Base-by-base conservation (phyloP, 805 yeast species). In the Torulaspora franciscae region DNA sequence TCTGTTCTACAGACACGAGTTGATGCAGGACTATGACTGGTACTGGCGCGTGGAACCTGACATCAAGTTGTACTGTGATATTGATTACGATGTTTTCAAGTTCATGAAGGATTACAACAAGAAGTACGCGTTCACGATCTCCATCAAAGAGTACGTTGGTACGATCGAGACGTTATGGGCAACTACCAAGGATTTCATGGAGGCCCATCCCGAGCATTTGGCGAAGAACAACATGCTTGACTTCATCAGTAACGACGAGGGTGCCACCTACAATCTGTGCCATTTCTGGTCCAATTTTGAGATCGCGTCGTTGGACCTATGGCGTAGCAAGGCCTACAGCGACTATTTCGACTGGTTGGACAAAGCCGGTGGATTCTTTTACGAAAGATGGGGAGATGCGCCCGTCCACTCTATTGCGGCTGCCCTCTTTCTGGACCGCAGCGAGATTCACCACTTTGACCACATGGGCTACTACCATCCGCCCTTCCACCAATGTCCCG, bases 1-100 rank as follows among this genome's bases (percentile, higher is more conserved):
- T 0, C 85, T 88, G 68, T 89, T 89, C 68, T 88, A 77, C 73
- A 77, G 82, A 67, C 93, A 86, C 62, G 82, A 82, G 34, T 61
- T 84, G 47, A 64, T 89, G 74, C 72, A 71, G 44, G 82, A 85
- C n/a, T 88, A 80, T 65, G 88, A 85, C 49, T 89, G 83, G 75
- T 89, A 89, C 73, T 89, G 96, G 96, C 80, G 96, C 69, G 95
- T 89, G 44, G 96, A 89, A 67, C 96, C 96, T 14, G 85, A 80
- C 62, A 76, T 85, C 62, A 77, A 77, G 65, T 77, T 88, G 56
- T 82, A 72, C 67, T 88, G 96, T 73, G 95, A 89, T 66, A 71
- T 89, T 47, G 80, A 82, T 59, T 83, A 81, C 65, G 95, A 85
- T 64, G 71, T 83, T 25, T 87, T 87, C 77, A 80, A 82, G 67